Conservation (phyloP, 2,329 filamentous ascomycete species). For the Claviceps digitariae region DNA sequence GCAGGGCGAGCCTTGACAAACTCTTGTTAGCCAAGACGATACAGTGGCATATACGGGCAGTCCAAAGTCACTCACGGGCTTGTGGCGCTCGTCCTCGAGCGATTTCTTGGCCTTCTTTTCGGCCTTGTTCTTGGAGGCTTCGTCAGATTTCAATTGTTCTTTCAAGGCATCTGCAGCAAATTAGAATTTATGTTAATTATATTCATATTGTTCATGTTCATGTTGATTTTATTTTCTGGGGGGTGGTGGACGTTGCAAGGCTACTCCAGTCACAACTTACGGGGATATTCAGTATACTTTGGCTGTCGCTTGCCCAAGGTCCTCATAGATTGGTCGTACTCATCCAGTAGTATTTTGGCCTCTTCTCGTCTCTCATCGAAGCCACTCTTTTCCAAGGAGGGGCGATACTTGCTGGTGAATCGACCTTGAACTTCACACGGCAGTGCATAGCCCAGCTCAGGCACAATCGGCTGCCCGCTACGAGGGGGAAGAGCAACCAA, state of each 20-base stretch:
- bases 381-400: slow-evolving; percentile 24
- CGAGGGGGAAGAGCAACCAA: slow-evolving; percentile 27
- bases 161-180: slow-evolving; percentile 25
- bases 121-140: slow-evolving; percentile 31
- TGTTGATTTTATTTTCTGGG: too few species aligned
- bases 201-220: too few species aligned
- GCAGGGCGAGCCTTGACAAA: slow-evolving; percentile 23
- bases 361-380: slow-evolving; percentile 28
- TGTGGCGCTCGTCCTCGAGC: slow-evolving; percentile 25
- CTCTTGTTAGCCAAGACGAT: not conserved
- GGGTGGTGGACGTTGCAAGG: not conserved
- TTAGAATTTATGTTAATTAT: not conserved
- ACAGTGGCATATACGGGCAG: not conserved
- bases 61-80: slow-evolving; percentile 20
- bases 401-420: slow-evolving; percentile 28
- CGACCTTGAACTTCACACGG: slow-evolving; percentile 31
- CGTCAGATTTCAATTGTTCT: slow-evolving; percentile 32
- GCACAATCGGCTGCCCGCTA: slow-evolving; percentile 24
- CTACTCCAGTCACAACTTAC: slow-evolving; percentile 12
- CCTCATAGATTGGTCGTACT: slow-evolving; percentile 29
- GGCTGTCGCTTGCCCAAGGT: slow-evolving; percentile 28
- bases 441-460: slow-evolving; percentile 24
- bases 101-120: slow-evolving; percentile 32
- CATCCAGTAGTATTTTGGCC: slow-evolving; percentile 24
- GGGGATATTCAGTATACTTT: slow-evolving; percentile 33